Evolutionary conservation across 441 rosid genomes (phyloP), one percentile per base, ranked within the genome.

Genomic region (Jatropha podagrica): DNA sequence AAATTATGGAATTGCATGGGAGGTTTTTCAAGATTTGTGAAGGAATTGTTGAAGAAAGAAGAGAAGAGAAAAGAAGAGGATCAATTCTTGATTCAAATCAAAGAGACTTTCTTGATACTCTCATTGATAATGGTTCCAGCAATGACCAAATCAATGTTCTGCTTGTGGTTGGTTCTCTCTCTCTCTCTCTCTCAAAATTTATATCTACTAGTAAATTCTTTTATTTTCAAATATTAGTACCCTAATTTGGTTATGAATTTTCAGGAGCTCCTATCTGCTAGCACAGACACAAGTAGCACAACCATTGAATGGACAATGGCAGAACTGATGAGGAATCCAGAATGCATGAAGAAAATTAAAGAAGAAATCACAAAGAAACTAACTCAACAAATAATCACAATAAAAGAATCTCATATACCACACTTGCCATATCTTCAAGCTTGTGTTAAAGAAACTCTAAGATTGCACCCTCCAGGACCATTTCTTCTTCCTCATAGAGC

Each of bases 381-480:
- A 37, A 38, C 46, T 11, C 40, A 38, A 14, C 72, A 49, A 18
- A 67, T 11, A 23, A 1, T 51, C 4, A 54, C n/a, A 2, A 40
- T 65, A 11, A 68, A 73, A 74, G 84, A 83, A 69, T 78, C 83
- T 14, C 69, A 73, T 10, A 67, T 83, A 18, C 58, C 70, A 56
- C 67, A 80, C 5, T 81, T 89, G 5, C 65, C 73, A 23, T 87
- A 86, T 80, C 69, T 86, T 64, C 84, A 85, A 72, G 86, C 90
- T 46, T 85, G 88, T 72, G 74, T 83, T 61, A 89, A 88, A 78
- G 93, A 88, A 78, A 85, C 73, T 23, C 76, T 84, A 65, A 79
- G 91, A 52, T 68, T 88, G 79, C 91, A 88, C 64, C 92, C 90
- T 63, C 88, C 94, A 5, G 86, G 80, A 10, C 90, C 92, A 14